A percentile compares a stretch with the other conserved stretches of the same genome.
phyloP scores from a whole-genome alignment of 1,284 basidiomycete genomes.

The Cutaneotrichosporon arboriforme region DNA sequence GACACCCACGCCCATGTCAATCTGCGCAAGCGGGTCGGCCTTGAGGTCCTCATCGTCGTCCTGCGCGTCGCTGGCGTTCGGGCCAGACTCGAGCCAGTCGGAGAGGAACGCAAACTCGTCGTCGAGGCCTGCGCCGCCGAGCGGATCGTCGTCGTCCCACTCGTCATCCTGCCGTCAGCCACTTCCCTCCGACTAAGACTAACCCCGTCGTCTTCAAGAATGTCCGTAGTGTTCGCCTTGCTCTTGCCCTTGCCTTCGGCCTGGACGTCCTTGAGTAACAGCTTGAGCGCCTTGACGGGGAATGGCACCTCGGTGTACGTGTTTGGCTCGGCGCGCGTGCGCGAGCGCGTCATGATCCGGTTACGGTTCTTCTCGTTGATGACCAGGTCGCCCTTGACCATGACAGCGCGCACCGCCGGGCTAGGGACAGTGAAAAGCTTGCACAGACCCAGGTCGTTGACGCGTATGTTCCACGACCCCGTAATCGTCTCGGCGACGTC shows the following conservation, averaged over 20 bases:
- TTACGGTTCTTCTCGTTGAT: slow-evolving; percentile 70
- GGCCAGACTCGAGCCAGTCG: slow-evolving; percentile 56
- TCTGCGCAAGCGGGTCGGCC: slow-evolving; percentile 76
- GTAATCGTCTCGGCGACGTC: slow-evolving; percentile 91
- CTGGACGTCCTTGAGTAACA: slow-evolving; percentile 76
- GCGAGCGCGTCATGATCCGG: slow-evolving; percentile 91
- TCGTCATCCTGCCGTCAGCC: slow-evolving; percentile 62
- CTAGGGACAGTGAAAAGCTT: slow-evolving; percentile 67
- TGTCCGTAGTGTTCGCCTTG: slow-evolving; percentile 54
- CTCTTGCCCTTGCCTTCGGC: slow-evolving; percentile 55
- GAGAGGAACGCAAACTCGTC: slow-evolving; percentile 51
- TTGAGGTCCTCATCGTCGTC: slow-evolving; percentile 88
- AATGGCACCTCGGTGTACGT: slow-evolving; percentile 81
- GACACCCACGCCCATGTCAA: slow-evolving; percentile 74
- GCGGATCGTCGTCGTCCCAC: slow-evolving; percentile 73
- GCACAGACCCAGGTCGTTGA: slow-evolving; percentile 72
- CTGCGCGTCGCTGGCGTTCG: slow-evolving; percentile 60
- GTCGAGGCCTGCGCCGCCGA: slow-evolving; percentile 38
- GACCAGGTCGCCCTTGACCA: slow-evolving; percentile 90
- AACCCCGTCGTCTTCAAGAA: slow-evolving; percentile 63
- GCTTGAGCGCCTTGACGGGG: slow-evolving; percentile 84
- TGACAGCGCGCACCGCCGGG: slow-evolving; percentile 59
- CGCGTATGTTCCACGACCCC: slow-evolving; percentile 83
- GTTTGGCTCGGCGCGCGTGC: slow-evolving; percentile 73
- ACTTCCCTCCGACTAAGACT: slow-evolving; percentile 10